Base-by-base conservation (phyloP, 352 stramenopile genomes). In the Globisporangium abappressorium region DNA sequence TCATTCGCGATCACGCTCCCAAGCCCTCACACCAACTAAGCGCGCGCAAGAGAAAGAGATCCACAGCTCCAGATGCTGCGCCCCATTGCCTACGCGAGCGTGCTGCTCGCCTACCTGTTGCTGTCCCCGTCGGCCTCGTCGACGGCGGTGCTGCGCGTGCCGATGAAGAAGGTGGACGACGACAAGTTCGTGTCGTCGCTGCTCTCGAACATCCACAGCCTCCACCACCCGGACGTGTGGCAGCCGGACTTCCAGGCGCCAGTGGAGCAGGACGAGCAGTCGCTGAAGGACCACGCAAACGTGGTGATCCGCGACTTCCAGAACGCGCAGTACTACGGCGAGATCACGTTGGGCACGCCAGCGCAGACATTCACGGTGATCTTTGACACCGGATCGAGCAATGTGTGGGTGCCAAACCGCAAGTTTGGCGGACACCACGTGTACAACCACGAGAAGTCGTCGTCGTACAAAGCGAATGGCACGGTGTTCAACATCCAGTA, bases 261-360 rank as follows among this genome's bases (percentile, higher is more conserved):
- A 51, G 28, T 20, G 46, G 22, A 18, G 28, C 15, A 38, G 55
- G 43, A 47, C 24, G 43, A 62, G 38, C 65, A 65, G n/a, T 20
- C 22, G 20, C 24, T 70, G 28, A 51, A 65, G 33, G 75, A 58
- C 57, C 68, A 74, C 68, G 66, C 76, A 8, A 77, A 69, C 66
- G 80, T 93, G 46, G 79, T 93, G 53, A 97, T 98, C 76, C 82
- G 91, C 66, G 75, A 96, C 87, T 94, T 96, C 73, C 80, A 90
- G 68, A 97, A 99, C 79, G 92, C 94, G 24, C 94, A 98, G 69
- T 99, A 98, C 72, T 98, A 97, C 71, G 94, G 96, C 14, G 75
- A 88, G 24, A 89, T 99, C 49, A 80, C 87, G 38, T 69, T 79
- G 20, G 73, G 73, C 30, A 79, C 71, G 57, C 73, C 73, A 3